A percentile compares a stretch with the other conserved stretches of the same genome.
Evolutionary conservation across 2,329 filamentous ascomycete species (phyloP).

Genomic region (Aspergillus uvarum): DNA sequence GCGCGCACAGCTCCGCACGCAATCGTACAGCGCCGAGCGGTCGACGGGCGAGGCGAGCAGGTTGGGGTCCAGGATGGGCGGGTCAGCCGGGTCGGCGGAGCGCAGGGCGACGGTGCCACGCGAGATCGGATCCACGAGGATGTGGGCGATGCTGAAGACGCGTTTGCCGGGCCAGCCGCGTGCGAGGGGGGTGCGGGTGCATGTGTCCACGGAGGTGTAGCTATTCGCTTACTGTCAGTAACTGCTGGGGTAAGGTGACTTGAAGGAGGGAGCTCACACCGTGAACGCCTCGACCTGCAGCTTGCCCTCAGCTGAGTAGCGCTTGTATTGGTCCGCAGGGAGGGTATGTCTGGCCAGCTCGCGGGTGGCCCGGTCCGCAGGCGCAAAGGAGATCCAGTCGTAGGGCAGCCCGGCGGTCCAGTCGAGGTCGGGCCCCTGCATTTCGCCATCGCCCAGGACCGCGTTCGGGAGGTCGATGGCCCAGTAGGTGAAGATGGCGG

Average conservation of each 20-base stretch:
- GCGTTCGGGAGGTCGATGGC: background rate
- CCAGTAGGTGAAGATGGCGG: constrained; percentile 6
- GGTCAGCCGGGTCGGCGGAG: background rate
- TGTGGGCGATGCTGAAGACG: constrained; percentile 1
- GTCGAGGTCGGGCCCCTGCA: background rate
- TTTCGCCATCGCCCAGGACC: background rate
- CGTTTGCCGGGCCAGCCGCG: constrained; percentile 1
- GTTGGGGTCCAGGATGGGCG: background rate
- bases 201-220: background rate
- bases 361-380: background rate
- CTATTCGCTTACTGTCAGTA: background rate
- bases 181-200: background rate
- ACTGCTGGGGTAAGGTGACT: background rate
- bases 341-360: background rate
- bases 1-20: background rate
- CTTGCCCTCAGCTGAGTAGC: background rate
- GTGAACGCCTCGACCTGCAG: background rate
- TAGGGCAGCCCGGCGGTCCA: constrained; percentile 3
- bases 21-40: constrained; percentile 2
- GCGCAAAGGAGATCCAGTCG: constrained; percentile 5
- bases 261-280: background rate
- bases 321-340: background rate
- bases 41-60: background rate
- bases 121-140: background rate
- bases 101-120: background rate